phyloP scores from a whole-genome alignment of 2,329 filamentous ascomycete species.

The Colletotrichum endophyticum region DNA sequence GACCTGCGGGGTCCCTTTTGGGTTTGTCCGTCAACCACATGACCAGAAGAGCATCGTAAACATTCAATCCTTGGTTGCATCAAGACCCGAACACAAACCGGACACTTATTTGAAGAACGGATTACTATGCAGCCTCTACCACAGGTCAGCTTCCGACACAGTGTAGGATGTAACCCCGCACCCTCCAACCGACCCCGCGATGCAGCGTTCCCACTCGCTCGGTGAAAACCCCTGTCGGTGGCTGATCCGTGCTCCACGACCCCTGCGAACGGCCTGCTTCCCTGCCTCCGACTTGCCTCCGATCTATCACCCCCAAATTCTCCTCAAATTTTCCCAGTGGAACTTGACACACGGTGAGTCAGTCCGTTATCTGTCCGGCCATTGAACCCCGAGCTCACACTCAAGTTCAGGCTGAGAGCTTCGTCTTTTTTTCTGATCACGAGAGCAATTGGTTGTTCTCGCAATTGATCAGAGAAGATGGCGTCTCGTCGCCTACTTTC shows the following conservation, averaged over 20 bases:
- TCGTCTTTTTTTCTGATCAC: conserved; percentile 17
- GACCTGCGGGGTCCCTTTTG: not conserved
- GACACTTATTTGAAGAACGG: not conserved
- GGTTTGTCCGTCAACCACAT: not conserved
- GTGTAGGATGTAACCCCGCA: conserved; percentile 13
- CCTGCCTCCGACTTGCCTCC: conserved; percentile 21
- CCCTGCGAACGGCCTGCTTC: conserved; percentile 13
- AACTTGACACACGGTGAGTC: conserved; percentile 19
- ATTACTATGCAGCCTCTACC: not conserved
- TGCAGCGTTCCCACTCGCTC: conserved; percentile 12
- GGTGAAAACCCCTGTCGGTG: conserved; percentile 11
- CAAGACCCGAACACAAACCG: not conserved
- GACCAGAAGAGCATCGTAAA: not conserved
- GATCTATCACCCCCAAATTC: conserved; percentile 15
- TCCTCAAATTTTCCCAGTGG: conserved; percentile 22
- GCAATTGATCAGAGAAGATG: conserved; percentile 36
- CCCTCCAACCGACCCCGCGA: conserved; percentile 18
- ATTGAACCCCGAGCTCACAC: conserved; percentile 6
- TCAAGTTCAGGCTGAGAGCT: conserved; percentile 3
- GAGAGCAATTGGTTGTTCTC: conserved; percentile 21
- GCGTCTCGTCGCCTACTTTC: conserved; percentile 49
- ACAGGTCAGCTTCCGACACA: conserved; percentile 1
- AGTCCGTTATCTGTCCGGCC: conserved; percentile 4
- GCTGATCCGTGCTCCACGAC: conserved; percentile 15
- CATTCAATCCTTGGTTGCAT: not conserved